Conservation (phyloP, 345 rosid genomes). For the Turritis glabra region DNA sequence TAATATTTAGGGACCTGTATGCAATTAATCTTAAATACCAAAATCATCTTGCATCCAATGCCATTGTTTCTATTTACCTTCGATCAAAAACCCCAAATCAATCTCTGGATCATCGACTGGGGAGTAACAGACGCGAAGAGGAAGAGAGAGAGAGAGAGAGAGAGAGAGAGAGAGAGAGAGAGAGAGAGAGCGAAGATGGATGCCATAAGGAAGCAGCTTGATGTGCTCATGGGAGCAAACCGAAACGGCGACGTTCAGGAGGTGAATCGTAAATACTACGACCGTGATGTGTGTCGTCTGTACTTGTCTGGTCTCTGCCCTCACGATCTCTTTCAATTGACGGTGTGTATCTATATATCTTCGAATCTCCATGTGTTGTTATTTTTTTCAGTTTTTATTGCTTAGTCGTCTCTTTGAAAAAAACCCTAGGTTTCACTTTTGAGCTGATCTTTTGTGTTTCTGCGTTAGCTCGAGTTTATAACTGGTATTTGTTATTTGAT, state of each 20-base stretch:
- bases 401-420: not conserved
- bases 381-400: not conserved
- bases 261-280: slow-evolving; percentile 92
- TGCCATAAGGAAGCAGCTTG: slow-evolving; percentile 97
- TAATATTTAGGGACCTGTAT: not conserved
- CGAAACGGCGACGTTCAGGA: slow-evolving; percentile 94
- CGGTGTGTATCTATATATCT: slow-evolving; percentile 41
- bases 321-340: slow-evolving; percentile 94
- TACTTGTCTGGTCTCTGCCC: slow-evolving; percentile 93
- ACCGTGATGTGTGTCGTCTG: slow-evolving; percentile 97
- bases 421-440: slow-evolving; percentile 10
- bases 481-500: not conserved
- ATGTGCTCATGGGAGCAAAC: slow-evolving; percentile 97
- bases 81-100: not conserved
- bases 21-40: not conserved
- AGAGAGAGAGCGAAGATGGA: slow-evolving; percentile 54
- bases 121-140: slow-evolving; percentile 15
- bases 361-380: not conserved
- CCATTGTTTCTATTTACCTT: not conserved
- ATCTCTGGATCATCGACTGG: slow-evolving; percentile 27
- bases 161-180: not conserved
- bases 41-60: not conserved
- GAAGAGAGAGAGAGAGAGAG: not conserved
- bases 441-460: not conserved
- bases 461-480: not conserved